phyloP scores from a whole-genome alignment of 768 basidiomycete genomes.

The Termitomyces sp. region DNA sequence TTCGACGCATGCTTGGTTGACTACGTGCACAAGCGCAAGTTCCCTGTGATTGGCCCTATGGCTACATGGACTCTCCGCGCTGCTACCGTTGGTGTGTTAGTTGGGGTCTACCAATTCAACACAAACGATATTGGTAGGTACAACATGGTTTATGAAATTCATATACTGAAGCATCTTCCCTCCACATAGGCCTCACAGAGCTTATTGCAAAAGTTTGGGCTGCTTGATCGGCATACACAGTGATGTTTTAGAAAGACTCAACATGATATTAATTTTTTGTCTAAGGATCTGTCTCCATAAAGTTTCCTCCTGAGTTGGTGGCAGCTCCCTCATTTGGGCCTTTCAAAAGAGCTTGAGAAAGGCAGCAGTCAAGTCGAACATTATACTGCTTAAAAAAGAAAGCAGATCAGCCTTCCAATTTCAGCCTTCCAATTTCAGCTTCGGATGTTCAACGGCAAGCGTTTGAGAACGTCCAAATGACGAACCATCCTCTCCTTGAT shows the following conservation, averaged over 20 bases:
- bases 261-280: neutral
- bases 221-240: constrained; percentile 39
- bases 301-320: neutral
- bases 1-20: constrained; percentile 78
- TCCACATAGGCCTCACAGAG: constrained; percentile 70
- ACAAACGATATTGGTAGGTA: constrained; percentile 93
- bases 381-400: neutral
- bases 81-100: constrained; percentile 74
- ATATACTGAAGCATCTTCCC: neutral
- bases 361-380: neutral
- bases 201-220: constrained; percentile 79
- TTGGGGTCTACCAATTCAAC: constrained; percentile 97
- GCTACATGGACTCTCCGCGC: constrained; percentile 73
- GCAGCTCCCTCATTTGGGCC: neutral
- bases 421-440: neutral
- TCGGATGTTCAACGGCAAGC: no score
- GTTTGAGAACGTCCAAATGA: no score
- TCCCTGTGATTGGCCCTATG: constrained; percentile 70
- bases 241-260: constrained; percentile 7
- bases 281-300: neutral
- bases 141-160: neutral
- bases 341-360: neutral
- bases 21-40: constrained; percentile 93
- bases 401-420: neutral
- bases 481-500: no score